Evolutionary conservation across 257 asterid genomes (phyloP).

Genomic region (Lantana camara): DNA sequence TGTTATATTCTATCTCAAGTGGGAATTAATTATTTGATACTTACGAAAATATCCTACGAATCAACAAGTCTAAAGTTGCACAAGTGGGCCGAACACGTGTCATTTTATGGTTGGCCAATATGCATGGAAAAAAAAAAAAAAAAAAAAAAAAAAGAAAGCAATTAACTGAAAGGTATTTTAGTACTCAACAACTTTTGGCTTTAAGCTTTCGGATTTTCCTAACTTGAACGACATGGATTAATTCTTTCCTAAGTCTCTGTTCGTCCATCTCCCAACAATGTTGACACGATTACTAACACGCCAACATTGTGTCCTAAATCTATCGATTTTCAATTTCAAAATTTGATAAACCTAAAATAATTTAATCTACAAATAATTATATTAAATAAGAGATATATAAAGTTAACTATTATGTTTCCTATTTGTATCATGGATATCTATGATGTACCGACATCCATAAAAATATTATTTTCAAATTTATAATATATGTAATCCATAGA

Average conservation of each 20-base stretch:
- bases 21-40: too few species aligned
- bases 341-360: too few species aligned
- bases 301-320: conserved; percentile 7
- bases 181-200: conserved; percentile 39
- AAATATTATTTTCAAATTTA: too few species aligned
- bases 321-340: neutral
- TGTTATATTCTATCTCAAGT: too few species aligned
- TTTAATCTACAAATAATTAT: too few species aligned
- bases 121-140: neutral
- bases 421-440: too few species aligned
- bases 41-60: neutral
- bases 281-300: conserved; percentile 13
- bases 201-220: conserved; percentile 35
- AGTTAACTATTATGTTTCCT: too few species aligned
- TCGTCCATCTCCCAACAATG: conserved; percentile 33
- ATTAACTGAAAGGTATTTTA: neutral
- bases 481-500: too few species aligned
- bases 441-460: too few species aligned
- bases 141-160: neutral
- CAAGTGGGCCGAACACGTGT: neutral
- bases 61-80: neutral
- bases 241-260: conserved; percentile 34
- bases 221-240: conserved; percentile 36
- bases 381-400: too few species aligned
- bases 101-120: neutral